phyloP scores from a whole-genome alignment of 2,329 filamentous ascomycete species.

The Colletotrichum neosansevieriae region DNA sequence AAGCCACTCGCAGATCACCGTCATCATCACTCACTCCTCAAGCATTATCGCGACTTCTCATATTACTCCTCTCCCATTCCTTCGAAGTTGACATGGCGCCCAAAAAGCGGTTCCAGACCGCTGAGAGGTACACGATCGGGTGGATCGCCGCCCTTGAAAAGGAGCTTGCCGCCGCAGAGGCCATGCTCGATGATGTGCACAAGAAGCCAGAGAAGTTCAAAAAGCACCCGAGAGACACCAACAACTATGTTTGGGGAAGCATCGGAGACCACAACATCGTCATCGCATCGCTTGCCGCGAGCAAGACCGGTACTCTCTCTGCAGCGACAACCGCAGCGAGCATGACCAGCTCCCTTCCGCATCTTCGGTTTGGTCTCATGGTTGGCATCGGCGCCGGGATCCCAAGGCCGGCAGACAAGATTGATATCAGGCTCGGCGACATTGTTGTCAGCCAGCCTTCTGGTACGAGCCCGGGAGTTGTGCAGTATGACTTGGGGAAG shows the following conservation, averaged over 20 bases:
- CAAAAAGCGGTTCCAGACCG: no score
- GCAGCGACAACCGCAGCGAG: slow-evolving; percentile 42
- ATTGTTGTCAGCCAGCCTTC: slow-evolving; percentile 36
- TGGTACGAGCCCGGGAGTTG: slow-evolving; percentile 10
- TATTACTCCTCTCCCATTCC: no score
- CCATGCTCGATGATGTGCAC: background rate
- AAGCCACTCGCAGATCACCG: no score
- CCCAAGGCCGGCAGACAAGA: slow-evolving; percentile 18
- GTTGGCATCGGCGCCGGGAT: slow-evolving; percentile 46
- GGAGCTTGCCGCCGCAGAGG: background rate
- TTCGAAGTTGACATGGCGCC: no score
- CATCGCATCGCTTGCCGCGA: slow-evolving; percentile 38
- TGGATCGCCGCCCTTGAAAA: background rate
- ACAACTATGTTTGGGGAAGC: slow-evolving; percentile 34
- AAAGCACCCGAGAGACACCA: background rate
- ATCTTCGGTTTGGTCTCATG: slow-evolving; percentile 29
- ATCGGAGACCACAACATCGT: slow-evolving; percentile 41
- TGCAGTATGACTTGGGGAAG: slow-evolving; percentile 40
- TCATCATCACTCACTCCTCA: no score
- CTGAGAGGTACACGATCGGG: background rate
- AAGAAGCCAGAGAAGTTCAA: background rate
- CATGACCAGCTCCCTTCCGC: slow-evolving; percentile 44
- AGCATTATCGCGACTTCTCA: no score
- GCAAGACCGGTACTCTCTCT: slow-evolving; percentile 25
- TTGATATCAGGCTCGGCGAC: slow-evolving; percentile 41